phyloP scores from a whole-genome alignment of 169 alveolate genomes.

The Plasmodium blacklocki region DNA sequence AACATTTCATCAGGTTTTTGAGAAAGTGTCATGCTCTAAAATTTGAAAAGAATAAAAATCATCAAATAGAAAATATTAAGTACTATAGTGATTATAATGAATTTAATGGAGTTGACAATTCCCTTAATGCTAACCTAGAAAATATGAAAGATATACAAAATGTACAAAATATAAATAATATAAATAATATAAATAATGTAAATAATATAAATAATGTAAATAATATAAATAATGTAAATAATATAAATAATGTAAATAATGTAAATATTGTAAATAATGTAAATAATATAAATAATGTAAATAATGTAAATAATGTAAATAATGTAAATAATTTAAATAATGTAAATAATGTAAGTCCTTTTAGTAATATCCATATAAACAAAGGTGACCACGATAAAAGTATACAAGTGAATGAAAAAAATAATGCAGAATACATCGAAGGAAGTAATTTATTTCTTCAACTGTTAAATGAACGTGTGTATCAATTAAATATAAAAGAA shows the following conservation, averaged over 20 bases:
- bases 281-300: no score
- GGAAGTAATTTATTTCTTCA: constrained; percentile 45
- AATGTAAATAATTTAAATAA: not conserved
- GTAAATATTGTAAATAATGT: no score
- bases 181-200: no score
- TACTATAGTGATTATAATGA: no score
- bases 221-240: no score
- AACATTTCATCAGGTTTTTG: constrained; percentile 39
- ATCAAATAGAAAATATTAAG: not conserved
- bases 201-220: no score
- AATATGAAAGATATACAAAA: not conserved
- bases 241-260: no score
- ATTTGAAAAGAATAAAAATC: constrained; percentile 13
- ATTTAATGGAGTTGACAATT: no score
- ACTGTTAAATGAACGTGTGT: constrained; percentile 14
- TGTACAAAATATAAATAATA: not conserved
- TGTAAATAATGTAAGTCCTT: not conserved
- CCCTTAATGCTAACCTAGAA: no score
- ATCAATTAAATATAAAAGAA: constrained; percentile 16
- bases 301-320: no score
- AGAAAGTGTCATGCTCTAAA: constrained; percentile 56
- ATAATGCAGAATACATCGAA: constrained; percentile 7
- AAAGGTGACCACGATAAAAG: not conserved
- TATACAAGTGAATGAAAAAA: not conserved
- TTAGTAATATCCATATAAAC: not conserved